These are phyloP conservation scores for Suillus bovinus DNA, from an alignment of 768 basidiomycete genomes.

Conservation along the genomic window DNA sequence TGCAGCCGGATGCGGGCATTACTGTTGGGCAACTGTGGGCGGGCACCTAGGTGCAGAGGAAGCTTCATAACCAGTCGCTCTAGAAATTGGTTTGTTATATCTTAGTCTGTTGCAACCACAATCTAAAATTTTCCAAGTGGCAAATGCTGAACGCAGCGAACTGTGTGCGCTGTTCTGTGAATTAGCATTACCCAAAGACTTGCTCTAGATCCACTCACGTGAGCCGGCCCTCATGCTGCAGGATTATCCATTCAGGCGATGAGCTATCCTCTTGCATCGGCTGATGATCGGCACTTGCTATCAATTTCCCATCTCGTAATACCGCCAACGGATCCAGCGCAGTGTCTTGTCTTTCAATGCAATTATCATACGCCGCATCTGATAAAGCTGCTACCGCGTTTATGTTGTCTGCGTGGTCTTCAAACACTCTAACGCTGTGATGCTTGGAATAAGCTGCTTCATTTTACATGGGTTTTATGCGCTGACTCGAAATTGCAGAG, in stretches of 20 bases:
- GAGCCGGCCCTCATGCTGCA: background rate
- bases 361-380: background rate
- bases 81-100: background rate
- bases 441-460: background rate
- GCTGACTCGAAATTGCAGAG: background rate
- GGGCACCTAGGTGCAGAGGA: background rate
- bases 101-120: background rate
- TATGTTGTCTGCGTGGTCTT: background rate
- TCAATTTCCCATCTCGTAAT: background rate
- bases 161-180: background rate
- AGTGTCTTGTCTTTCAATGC: background rate
- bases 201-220: background rate
- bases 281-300: background rate
- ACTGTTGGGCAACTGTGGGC: conserved; percentile 63
- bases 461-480: background rate
- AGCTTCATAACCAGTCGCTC: background rate
- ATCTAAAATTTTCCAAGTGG: too few species aligned
- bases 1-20: conserved; percentile 82
- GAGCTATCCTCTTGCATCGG: background rate
- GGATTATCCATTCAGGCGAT: too few species aligned
- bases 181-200: background rate
- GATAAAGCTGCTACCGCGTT: background rate
- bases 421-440: background rate
- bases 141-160: background rate
- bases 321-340: background rate